Conservation (phyloP, 257 asterid genomes). For the Cynanchum wilfordii region DNA sequence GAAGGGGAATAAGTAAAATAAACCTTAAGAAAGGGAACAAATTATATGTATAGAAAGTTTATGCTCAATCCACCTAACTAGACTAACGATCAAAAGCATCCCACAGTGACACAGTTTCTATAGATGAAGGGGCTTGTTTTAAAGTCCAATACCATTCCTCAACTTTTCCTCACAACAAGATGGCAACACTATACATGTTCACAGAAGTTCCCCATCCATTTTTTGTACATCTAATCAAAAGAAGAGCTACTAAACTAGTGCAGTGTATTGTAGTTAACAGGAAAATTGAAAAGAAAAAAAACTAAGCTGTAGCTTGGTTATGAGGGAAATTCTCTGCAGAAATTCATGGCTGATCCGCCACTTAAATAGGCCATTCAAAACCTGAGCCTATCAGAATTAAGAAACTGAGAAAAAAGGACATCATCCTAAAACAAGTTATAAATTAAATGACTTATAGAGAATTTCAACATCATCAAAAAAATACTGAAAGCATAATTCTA, state of each 20-base stretch:
- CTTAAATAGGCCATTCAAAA: too few relatives aligned
- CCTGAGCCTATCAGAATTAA: too few relatives aligned
- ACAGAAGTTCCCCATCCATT: background rate
- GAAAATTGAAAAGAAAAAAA: too few relatives aligned
- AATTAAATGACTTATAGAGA: too few relatives aligned
- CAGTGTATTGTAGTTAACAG: too few relatives aligned
- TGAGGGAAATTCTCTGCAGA: too few relatives aligned
- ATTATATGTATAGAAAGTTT: background rate
- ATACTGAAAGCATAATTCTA: too few relatives aligned
- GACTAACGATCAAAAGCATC: background rate
- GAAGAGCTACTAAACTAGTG: background rate
- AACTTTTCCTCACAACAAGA: background rate
- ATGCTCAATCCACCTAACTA: background rate
- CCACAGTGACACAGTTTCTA: background rate
- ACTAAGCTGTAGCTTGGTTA: too few relatives aligned
- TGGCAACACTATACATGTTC: background rate
- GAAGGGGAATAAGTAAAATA: conserved; percentile 14
- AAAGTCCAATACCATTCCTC: background rate
- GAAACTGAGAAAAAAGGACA: too few relatives aligned
- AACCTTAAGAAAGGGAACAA: background rate
- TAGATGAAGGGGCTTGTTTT: background rate
- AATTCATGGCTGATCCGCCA: too few relatives aligned
- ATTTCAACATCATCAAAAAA: too few relatives aligned
- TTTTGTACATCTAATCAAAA: background rate
- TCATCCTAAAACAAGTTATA: too few relatives aligned